phyloP scores from a whole-genome alignment of 192 early-diverging fungal species.

The Geosiphon pyriformis region DNA sequence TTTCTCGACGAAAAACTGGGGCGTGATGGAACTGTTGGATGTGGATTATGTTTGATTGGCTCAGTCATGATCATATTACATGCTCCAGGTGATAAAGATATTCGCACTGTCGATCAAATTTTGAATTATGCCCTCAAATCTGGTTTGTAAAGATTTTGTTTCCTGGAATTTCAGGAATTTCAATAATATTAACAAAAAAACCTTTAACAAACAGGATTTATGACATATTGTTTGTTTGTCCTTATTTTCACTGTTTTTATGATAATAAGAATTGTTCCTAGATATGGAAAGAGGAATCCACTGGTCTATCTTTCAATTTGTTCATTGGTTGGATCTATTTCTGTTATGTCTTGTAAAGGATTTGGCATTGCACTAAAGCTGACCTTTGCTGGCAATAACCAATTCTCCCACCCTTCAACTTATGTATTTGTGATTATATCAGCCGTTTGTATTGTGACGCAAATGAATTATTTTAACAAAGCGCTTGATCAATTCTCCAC shows the following conservation, averaged over 20 bases:
- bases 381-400: conserved; percentile 89
- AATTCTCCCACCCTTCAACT: conserved; percentile 84
- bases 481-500: conserved; percentile 89
- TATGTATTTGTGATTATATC: conserved; percentile 83
- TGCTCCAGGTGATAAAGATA: conserved; percentile 75
- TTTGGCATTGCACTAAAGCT: conserved; percentile 90
- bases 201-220: conserved; percentile 55
- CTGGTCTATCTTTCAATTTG: conserved; percentile 93
- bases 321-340: conserved; percentile 91
- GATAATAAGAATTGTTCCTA: conserved; percentile 77
- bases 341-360: conserved; percentile 88
- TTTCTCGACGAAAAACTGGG: conserved; percentile 87
- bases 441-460: conserved; percentile 76
- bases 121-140: conserved; percentile 73
- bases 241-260: conserved; percentile 59
- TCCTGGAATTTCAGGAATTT: conserved; percentile 9
- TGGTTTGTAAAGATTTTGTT: conserved; percentile 35
- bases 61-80: conserved; percentile 85
- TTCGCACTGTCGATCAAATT: conserved; percentile 79
- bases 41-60: conserved; percentile 82
- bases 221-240: conserved; percentile 72
- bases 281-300: conserved; percentile 72
- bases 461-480: conserved; percentile 99
- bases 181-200: not conserved
- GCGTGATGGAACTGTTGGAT: conserved; percentile 79